Percentiles rank a stretch among this genome's conserved stretches.
phyloP scores from a whole-genome alignment of 2,329 filamentous ascomycete genomes.

The Scopulariopsis brevicaulis region DNA sequence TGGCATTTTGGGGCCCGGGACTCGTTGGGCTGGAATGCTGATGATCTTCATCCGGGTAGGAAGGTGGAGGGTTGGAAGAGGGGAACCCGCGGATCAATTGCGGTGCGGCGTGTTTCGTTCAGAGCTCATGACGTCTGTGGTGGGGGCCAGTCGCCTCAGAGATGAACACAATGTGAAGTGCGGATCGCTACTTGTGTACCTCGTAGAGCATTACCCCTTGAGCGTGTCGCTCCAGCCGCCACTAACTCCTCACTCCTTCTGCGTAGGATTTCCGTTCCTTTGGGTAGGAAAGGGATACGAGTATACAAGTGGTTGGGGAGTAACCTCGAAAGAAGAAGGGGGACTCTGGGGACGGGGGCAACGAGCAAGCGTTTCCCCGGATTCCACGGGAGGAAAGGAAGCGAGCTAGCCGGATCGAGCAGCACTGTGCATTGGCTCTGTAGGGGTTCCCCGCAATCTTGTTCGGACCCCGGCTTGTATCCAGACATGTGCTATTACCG shows the following conservation, averaged over 20 bases:
- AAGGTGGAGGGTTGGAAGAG: not conserved
- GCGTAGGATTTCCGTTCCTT: no score
- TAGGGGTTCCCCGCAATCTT: not conserved
- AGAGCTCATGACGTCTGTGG: not conserved
- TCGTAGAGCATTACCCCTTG: no score
- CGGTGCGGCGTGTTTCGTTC: not conserved
- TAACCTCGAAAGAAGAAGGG: not conserved
- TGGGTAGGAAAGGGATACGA: no score
- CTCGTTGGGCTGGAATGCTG: not conserved
- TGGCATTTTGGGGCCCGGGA: no score
- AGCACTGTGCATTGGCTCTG: not conserved
- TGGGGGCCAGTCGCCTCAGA: not conserved
- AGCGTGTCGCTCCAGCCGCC: no score
- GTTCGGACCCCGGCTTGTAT: not conserved
- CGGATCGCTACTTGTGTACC: no score
- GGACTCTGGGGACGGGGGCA: not conserved
- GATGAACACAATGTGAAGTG: not conserved
- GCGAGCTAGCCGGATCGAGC: not conserved
- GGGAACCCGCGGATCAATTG: not conserved
- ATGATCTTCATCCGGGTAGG: not conserved
- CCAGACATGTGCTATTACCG: no score
- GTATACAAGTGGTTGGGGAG: not conserved
- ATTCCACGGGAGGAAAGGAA: not conserved
- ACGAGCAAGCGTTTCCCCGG: not conserved
- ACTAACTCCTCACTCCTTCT: no score